Evolutionary conservation across 345 rosid species (phyloP).

Genomic region (Rhodamnia rubescens): DNA sequence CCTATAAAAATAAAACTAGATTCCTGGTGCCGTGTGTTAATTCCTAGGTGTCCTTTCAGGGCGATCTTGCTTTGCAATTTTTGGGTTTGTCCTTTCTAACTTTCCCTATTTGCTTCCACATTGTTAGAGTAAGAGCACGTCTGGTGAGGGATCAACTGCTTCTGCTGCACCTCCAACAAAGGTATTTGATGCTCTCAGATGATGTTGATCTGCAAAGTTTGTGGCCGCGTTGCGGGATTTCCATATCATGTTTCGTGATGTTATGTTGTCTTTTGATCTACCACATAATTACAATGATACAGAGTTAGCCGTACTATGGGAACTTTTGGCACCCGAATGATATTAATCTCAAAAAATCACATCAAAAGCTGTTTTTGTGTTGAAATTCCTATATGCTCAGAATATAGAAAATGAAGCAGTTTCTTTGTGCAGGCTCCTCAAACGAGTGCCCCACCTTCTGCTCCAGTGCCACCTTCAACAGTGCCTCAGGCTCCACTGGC

Average conservation of each 20-base stretch:
- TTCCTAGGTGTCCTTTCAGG: background rate
- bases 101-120: background rate
- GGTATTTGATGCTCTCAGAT: constrained; percentile 10
- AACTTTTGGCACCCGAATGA: background rate
- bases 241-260: background rate
- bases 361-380: background rate
- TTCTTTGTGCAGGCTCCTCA: constrained; percentile 34
- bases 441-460: constrained; percentile 27
- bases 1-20: background rate
- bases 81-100: background rate
- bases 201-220: background rate
- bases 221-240: background rate
- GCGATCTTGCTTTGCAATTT: background rate
- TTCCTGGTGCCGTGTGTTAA: background rate
- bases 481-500: constrained; percentile 34
- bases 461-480: constrained; percentile 17
- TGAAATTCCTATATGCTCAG: background rate
- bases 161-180: constrained; percentile 35
- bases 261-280: background rate
- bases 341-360: background rate
- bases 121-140: constrained; percentile 46
- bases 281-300: background rate
- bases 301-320: background rate
- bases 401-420: background rate
- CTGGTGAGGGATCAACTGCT: constrained; percentile 45